phyloP scores from a whole-genome alignment of 495 filamentous ascomycete genomes.

The Penicillium taxi region DNA sequence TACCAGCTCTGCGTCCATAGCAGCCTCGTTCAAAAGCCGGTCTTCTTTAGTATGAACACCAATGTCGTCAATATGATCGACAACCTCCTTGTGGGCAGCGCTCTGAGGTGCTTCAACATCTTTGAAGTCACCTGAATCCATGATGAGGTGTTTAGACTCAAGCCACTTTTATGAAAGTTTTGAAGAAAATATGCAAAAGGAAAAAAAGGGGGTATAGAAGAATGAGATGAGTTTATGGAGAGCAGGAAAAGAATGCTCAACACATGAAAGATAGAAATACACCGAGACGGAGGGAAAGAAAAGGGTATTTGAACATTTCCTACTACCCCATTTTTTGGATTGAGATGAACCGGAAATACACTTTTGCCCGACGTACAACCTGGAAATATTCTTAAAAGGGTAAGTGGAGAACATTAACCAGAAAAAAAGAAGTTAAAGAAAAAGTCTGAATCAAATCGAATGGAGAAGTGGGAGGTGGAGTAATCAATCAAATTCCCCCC shows the following conservation, averaged over 20 bases:
- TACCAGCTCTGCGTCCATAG: conserved; percentile 30
- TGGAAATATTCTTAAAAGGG: conserved; percentile 2
- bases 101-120: conserved; percentile 25
- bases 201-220: too few relatives aligned
- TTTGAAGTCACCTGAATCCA: conserved; percentile 10
- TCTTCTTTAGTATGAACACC: conserved; percentile 22
- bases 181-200: neutral
- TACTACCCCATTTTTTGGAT: conserved; percentile 1
- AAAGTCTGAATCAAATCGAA: conserved; percentile 8
- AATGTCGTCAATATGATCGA: conserved; percentile 19
- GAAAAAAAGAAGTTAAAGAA: conserved; percentile 5
- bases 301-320: conserved; percentile 16
- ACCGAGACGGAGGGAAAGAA: conserved; percentile 6
- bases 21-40: conserved; percentile 23
- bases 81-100: conserved; percentile 23
- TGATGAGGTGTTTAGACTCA: neutral
- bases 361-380: conserved; percentile 8
- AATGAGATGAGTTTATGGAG: too few relatives aligned
- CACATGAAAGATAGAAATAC: neutral
- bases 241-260: neutral
- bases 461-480: conserved; percentile 5
- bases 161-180: neutral
- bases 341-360: conserved; percentile 10
- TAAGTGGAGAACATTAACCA: conserved; percentile 6
- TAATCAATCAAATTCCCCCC: too few relatives aligned